Evolutionary conservation across 768 basidiomycete genomes (phyloP), one percentile per base, ranked within the genome.

Genomic region (Serendipita sp.): DNA sequence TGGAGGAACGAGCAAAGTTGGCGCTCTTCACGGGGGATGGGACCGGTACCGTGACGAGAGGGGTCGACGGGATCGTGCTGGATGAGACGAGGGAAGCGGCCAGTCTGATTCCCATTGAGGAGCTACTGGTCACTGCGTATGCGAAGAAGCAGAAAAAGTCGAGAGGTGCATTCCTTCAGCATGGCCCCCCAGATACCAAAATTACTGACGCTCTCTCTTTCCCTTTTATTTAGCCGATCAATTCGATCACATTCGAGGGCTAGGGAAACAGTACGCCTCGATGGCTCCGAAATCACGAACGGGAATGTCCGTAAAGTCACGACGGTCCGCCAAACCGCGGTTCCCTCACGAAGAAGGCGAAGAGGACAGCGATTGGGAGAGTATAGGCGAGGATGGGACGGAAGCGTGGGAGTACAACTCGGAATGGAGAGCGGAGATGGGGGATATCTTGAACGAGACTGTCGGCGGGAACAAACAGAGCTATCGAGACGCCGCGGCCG

Each of bases 51-150:
- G 28, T 60, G 10, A 60, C 56, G 16, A 30, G 35, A 16, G 56
- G 56, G 10, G 28, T 30, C 28, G 56, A 60, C 32, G 56, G 56
- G 23, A 60, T 60, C 28, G 56, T 60, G 23, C 35, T 60, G 16
- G 56, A 60, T 60, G 56, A 60, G 56, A 60, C 56, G n/a, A 16
- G 56, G n/a, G 56, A 60, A 35, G 56, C 56, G 5, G 56, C 56
- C 16, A 60, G 23, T 8, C 16, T 18, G 28, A 60, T 60, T n/a
- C 56, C 56, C 28, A 30, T 60, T 35, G 56, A 60, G 28, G 56
- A 60, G 16, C 56, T 60, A 10, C 56, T 60, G 5, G 56, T 35
- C 23, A 60, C 5, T 35, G 56, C 56, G n/a, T 60, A 60, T 38
- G 56, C 56, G 5, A 60, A 60, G 56, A 60, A 60, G 34, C 35